Conservation (phyloP, 805 yeast genomes). For the Saccharomycopsis sp. region DNA sequence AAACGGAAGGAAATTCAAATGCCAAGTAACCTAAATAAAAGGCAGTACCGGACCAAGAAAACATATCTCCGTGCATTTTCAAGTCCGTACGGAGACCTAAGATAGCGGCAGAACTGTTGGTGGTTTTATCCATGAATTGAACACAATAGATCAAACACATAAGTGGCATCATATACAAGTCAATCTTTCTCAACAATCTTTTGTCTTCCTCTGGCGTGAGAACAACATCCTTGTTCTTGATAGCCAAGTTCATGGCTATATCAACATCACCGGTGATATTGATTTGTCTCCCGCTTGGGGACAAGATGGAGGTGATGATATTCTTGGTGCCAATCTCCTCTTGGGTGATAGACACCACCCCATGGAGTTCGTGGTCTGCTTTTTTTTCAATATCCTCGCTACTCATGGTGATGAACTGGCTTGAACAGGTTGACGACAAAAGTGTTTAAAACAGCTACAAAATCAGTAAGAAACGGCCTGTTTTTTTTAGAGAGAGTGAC, state of each 20-base stretch:
- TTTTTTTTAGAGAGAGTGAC: too few species aligned
- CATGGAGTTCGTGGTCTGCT: not conserved
- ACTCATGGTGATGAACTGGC: not conserved
- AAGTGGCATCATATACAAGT: conserved; percentile 43
- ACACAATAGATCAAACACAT: conserved; percentile 42
- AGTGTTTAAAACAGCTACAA: too few species aligned
- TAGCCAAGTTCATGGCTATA: conserved; percentile 38
- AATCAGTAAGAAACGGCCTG: too few species aligned
- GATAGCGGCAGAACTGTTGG: conserved; percentile 46
- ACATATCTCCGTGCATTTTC: conserved; percentile 38
- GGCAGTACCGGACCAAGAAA: conserved; percentile 52
- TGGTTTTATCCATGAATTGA: conserved; percentile 55
- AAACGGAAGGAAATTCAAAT: conserved; percentile 45
- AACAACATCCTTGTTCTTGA: conserved; percentile 28
- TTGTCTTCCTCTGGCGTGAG: conserved; percentile 31
- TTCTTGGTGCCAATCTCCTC: not conserved
- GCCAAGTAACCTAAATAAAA: conserved; percentile 60
- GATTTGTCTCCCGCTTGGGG: not conserved
- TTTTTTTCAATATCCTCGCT: not conserved
- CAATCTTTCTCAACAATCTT: conserved; percentile 42
- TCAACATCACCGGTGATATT: conserved; percentile 33
- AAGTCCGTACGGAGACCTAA: conserved; percentile 42
- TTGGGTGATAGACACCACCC: not conserved
- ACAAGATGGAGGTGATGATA: not conserved
- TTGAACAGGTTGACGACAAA: too few species aligned